Evolutionary conservation across 2,329 filamentous ascomycete species (phyloP), one percentile per base, ranked within the genome.

Genomic region (Pezicula neosporulosa): DNA sequence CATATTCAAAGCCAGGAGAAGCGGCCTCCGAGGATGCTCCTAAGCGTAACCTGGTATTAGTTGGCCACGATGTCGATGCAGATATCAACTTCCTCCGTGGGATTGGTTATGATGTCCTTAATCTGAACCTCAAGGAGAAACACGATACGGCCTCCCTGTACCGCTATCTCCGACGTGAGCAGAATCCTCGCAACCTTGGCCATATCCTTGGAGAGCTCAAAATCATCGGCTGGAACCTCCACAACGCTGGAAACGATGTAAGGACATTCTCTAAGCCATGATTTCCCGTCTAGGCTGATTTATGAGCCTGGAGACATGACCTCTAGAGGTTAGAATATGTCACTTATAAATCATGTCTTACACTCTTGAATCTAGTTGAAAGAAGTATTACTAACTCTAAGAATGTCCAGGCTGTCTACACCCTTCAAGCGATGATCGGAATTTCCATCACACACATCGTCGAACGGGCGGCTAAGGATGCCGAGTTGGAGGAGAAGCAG

Each of bases 201-300:
- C 71, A 60, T 6, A 75, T 95, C 13, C 77, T 96, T 21, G 62
- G 68, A 6, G 77, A 86, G 6, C 73, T 96, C 27, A 80, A 78
- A 3, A 80, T 95, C 8, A 61, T 70, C 0, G 80, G 76, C 39
- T 80, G 74, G 68, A 76, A 87, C 59, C 74, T 93, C n/a, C 91
- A 96, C 68, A 96, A 96, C 63, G 91, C 86, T 0, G 85, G 91
- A 2, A 96, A 96, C 58, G 91, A 96, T 65, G 90, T 21, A 21
- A 21, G n/a, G n/a, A n/a, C n/a, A n/a, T n/a, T n/a, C n/a, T n/a
- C n/a, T n/a, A n/a, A n/a, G n/a, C n/a, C n/a, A n/a, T n/a, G n/a
- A n/a, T n/a, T n/a, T n/a, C n/a, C n/a, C n/a, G n/a, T n/a, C n/a
- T n/a, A n/a, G n/a, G n/a, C n/a, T n/a, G n/a, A n/a, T n/a, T n/a